These are phyloP conservation scores for Nigrospora sphaerica DNA, from an alignment of 2,329 filamentous ascomycete species.

Conservation along the genomic window DNA sequence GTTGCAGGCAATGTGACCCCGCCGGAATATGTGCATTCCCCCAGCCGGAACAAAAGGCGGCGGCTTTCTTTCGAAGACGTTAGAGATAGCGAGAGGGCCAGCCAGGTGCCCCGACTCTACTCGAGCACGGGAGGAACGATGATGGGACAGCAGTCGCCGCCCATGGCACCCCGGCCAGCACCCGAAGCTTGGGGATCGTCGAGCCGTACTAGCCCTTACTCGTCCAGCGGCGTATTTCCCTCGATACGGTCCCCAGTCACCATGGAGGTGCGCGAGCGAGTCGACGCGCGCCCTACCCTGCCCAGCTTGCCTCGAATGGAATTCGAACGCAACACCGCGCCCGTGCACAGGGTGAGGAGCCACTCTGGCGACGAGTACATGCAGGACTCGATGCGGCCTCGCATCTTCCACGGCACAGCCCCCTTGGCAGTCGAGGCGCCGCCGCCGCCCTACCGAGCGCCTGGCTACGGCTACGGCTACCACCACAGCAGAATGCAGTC, in stretches of 20 bases:
- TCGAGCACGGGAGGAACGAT: conserved; percentile 21
- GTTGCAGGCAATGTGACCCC: conserved; percentile 24
- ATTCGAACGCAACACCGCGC: conserved; percentile 26
- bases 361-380: conserved; percentile 28
- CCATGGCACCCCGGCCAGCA: conserved; percentile 13
- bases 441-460: conserved; percentile 23
- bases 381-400: conserved; percentile 16
- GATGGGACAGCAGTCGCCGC: conserved; percentile 28
- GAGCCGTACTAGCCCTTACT: conserved; percentile 26
- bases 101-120: conserved; percentile 40
- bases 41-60: conserved; percentile 39
- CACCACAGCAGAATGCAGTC: conserved; percentile 38
- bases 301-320: conserved; percentile 33
- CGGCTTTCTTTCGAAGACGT: conserved; percentile 35
- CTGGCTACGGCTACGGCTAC: conserved; percentile 28
- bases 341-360: conserved; percentile 23
- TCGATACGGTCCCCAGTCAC: conserved; percentile 20
- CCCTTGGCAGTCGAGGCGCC: conserved; percentile 23
- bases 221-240: conserved; percentile 20
- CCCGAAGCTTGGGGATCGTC: conserved; percentile 28
- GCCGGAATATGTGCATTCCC: conserved; percentile 43
- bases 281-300: conserved; percentile 28
- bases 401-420: conserved; percentile 11
- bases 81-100: conserved; percentile 28
- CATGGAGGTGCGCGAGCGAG: conserved; percentile 25